Evolutionary conservation across 2,329 filamentous ascomycete species (phyloP).

Genomic region (Beauveria caledonica): DNA sequence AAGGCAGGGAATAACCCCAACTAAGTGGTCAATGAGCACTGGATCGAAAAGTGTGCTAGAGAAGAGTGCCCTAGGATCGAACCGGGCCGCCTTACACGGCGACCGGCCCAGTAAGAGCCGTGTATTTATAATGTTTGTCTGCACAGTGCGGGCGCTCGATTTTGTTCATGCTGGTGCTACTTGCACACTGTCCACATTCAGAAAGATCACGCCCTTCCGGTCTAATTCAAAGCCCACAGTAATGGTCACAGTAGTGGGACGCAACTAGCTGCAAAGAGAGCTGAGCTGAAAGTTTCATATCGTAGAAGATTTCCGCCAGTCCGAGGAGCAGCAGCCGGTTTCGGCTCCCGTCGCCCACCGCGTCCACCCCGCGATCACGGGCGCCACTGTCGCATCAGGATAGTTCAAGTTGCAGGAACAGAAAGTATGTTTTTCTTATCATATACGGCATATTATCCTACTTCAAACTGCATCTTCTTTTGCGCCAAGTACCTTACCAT

Average conservation of each 20-base stretch:
- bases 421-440: neutral
- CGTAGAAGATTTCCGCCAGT: neutral
- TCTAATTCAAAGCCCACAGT: neutral
- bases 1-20: neutral
- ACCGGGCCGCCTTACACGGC: conserved; percentile 3
- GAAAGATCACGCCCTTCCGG: neutral
- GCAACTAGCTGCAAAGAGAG: neutral
- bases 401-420: neutral
- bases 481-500: conserved; percentile 1
- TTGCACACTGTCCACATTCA: neutral
- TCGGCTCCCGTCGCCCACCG: neutral
- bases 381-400: neutral
- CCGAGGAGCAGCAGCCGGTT: neutral
- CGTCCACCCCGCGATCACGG: neutral
- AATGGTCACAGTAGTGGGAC: neutral
- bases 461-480: neutral
- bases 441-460: conserved; percentile 8
- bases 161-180: neutral
- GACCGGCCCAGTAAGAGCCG: neutral
- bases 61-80: neutral
- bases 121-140: neutral
- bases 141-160: neutral
- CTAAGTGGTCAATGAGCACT: neutral
- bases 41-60: neutral
- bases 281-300: neutral